These are phyloP conservation scores for Plasmodium blacklocki DNA, from an alignment of 169 alveolate species.

Conservation along the genomic window DNA sequence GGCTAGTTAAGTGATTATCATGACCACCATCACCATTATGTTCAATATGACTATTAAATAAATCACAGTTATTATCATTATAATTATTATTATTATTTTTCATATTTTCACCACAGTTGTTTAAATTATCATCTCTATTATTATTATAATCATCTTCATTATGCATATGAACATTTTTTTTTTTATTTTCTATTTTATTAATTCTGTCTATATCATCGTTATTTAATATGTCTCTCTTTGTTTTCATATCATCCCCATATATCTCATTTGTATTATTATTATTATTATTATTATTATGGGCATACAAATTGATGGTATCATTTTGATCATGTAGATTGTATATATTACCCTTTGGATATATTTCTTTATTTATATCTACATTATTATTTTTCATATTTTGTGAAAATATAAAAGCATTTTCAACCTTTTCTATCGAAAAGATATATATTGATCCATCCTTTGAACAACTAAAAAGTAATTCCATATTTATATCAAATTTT, in stretches of 20 bases:
- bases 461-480: slow-evolving; percentile 64
- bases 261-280: neutral
- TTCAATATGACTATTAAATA: neutral
- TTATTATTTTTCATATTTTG: neutral
- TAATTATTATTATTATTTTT: neutral
- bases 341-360: neutral
- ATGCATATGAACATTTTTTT: neutral
- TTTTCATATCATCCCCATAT: neutral
- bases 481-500: slow-evolving; percentile 41
- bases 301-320: neutral
- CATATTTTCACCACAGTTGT: neutral
- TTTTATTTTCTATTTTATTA: neutral
- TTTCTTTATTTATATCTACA: neutral
- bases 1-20: neutral
- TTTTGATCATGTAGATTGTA: neutral
- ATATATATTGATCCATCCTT: slow-evolving; percentile 67
- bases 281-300: neutral
- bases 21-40: neutral
- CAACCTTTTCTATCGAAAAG: slow-evolving; percentile 52
- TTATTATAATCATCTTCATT: neutral
- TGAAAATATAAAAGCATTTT: neutral
- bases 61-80: neutral
- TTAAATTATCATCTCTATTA: neutral
- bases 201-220: neutral
- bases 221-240: neutral